A percentile compares a stretch with the other conserved stretches of the same genome.
These are phyloP conservation scores for Tricholomella constricta DNA, from an alignment of 768 basidiomycete genomes.

Conservation along the genomic window DNA sequence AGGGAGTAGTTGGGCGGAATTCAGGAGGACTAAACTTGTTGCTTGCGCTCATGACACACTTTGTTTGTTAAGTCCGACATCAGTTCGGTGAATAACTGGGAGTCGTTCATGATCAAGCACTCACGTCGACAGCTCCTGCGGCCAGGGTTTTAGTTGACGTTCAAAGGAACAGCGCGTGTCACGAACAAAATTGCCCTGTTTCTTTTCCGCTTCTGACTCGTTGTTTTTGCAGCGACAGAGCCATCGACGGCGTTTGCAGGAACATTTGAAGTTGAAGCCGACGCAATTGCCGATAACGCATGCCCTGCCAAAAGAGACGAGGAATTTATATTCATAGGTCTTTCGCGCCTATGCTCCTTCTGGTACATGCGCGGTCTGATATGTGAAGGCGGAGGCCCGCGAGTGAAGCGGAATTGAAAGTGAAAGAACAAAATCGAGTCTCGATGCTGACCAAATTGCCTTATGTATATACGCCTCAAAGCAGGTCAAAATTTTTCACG, in stretches of 20 bases:
- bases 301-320: background rate
- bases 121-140: slow-evolving; percentile 19
- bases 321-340: background rate
- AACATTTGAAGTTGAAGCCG: slow-evolving; percentile 11
- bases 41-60: slow-evolving; percentile 22
- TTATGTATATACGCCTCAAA: background rate
- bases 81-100: background rate
- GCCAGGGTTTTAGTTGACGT: background rate
- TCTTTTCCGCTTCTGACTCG: slow-evolving; percentile 16
- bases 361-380: background rate
- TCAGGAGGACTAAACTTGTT: slow-evolving; percentile 11
- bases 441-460: background rate
- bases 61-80: background rate
- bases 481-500: no score
- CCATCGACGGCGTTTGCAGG: slow-evolving; percentile 6
- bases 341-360: background rate
- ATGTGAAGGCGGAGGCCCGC: background rate
- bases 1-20: background rate
- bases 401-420: background rate
- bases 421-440: background rate
- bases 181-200: slow-evolving; percentile 18
- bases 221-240: background rate
- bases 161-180: background rate
- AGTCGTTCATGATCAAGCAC: background rate
- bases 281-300: slow-evolving; percentile 18